Percentiles rank a stretch among this genome's conserved stretches.
These are phyloP conservation scores for Talaromyces islandicus DNA, from an alignment of 2,329 filamentous ascomycete genomes.

Conservation along the genomic window DNA sequence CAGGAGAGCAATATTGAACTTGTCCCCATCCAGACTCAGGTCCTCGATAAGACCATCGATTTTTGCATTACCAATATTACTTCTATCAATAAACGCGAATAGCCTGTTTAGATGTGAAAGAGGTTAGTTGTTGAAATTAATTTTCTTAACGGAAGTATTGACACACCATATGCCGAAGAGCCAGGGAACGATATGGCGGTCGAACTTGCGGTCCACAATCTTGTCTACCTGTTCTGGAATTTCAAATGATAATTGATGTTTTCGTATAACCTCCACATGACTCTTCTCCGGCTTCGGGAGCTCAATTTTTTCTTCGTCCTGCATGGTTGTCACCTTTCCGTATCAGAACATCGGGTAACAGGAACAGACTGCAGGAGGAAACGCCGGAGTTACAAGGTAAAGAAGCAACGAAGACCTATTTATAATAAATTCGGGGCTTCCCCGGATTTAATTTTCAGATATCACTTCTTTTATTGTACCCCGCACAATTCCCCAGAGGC, in stretches of 20 bases:
- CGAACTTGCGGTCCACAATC: not conserved
- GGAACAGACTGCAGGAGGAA: not conserved
- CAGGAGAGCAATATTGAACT: slow-evolving; percentile 33
- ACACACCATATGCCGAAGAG: slow-evolving; percentile 12
- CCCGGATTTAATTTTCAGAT: not conserved
- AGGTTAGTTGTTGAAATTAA: not conserved
- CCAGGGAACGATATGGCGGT: not conserved
- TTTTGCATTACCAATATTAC: slow-evolving; percentile 18
- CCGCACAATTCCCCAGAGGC: not conserved
- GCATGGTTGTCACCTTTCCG: not conserved
- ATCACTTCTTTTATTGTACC: not conserved
- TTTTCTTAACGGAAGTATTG: slow-evolving; percentile 9
- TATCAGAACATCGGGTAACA: not conserved
- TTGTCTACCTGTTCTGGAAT: not conserved
- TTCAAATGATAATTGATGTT: not conserved
- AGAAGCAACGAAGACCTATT: not conserved
- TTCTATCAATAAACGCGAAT: slow-evolving; percentile 16
- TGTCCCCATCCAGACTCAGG: slow-evolving; percentile 16
- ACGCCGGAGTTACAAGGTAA: not conserved
- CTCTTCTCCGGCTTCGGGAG: not conserved
- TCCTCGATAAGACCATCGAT: slow-evolving; percentile 17
- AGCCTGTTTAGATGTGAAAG: not conserved
- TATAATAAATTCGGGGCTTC: not conserved
- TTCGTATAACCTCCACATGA: not conserved
- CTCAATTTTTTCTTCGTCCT: not conserved